Evolutionary conservation across 768 basidiomycete genomes (phyloP).

Genomic region (Suillus bovinus): DNA sequence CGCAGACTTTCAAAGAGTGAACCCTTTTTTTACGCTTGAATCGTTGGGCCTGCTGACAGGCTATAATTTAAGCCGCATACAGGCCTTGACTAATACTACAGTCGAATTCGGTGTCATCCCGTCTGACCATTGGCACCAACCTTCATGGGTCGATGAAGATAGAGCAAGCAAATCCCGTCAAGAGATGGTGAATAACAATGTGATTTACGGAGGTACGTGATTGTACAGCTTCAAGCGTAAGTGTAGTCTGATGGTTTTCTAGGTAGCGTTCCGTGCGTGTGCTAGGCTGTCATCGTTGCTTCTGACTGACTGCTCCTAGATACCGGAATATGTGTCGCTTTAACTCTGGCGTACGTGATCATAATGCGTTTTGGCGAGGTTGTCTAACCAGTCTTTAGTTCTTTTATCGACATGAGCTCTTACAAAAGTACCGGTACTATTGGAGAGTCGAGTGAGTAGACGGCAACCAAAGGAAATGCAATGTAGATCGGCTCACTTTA

Average conservation of each 20-base stretch:
- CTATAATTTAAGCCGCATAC: slow-evolving; percentile 32
- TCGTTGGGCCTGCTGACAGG: slow-evolving; percentile 12
- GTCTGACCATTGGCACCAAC: slow-evolving; percentile 72
- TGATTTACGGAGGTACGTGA: slow-evolving; percentile 63
- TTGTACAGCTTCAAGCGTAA: neutral
- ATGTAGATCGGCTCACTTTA: slow-evolving; percentile 8
- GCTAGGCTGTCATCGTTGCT: neutral
- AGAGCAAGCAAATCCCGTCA: slow-evolving; percentile 57
- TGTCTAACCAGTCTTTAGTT: slow-evolving; percentile 44
- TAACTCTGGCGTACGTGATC: slow-evolving; percentile 74
- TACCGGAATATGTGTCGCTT: slow-evolving; percentile 97
- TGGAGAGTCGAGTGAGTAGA: slow-evolving; percentile 82
- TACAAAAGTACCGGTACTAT: slow-evolving; percentile 80
- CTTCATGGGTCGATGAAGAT: slow-evolving; percentile 73
- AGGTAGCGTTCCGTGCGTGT: slow-evolving; percentile 73
- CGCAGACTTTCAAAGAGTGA: slow-evolving; percentile 71
- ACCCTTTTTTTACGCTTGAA: slow-evolving; percentile 18
- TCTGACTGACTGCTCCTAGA: slow-evolving; percentile 31
- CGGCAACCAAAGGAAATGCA: neutral
- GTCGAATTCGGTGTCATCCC: slow-evolving; percentile 67
- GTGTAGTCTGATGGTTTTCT: slow-evolving; percentile 7
- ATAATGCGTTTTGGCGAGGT: neutral
- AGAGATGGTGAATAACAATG: slow-evolving; percentile 60
- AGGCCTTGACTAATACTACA: slow-evolving; percentile 27
- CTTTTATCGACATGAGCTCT: slow-evolving; percentile 80